Base-by-base conservation (phyloP, 2,329 filamentous ascomycete genomes). In the Atkinsonella hypoxylon region DNA sequence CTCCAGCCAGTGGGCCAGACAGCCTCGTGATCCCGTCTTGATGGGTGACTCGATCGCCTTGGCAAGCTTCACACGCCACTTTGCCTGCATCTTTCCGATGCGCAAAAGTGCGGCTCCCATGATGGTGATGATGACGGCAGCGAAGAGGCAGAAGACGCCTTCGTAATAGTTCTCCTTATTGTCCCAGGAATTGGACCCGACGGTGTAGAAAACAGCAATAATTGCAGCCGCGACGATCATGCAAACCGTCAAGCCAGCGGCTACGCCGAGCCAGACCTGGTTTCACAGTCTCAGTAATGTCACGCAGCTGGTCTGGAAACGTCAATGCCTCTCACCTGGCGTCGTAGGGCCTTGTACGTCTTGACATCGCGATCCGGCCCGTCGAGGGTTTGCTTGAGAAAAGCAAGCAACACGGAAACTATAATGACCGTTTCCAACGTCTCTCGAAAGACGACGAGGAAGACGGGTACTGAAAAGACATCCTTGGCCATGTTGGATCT, bases 391-490 rank as follows among this genome's bases (percentile, higher is more conserved):
- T 93, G 86, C 66, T 91, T 93, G 52, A 94, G 71, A 64, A 93
- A 94, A 20, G 88, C 81, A 40, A 95, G 77, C 34, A 95, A 73
- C n/a, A 95, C 85, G 0, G 89, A 91, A 55, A 94, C 81, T 59
- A 95, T 87, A 62, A 95, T 89, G 61, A 79, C 83, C 1, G 85
- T 86, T 72, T 95, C 89, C 45, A 95, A 72, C 41, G 82, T 81
- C 70, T 95, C 89, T 62, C 89, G 82, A 65, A 95, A 93, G 69
- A 87, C 83, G 65, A 95, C 87, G 71, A 95, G 90, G 72, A 95
- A 95, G 50, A 95, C 80, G 56, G 85, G 85, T 20, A 89, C 81
- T 55, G 85, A 78, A 66, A 89, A 89, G 52, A 89, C 81, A 63
- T 85, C 78, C 54, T 77, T 74, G 64, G 83, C 82, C 70, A 78